Base-by-base conservation (phyloP, 2,329 filamentous ascomycete species). In the Ceratocystis cacaofunesta region DNA sequence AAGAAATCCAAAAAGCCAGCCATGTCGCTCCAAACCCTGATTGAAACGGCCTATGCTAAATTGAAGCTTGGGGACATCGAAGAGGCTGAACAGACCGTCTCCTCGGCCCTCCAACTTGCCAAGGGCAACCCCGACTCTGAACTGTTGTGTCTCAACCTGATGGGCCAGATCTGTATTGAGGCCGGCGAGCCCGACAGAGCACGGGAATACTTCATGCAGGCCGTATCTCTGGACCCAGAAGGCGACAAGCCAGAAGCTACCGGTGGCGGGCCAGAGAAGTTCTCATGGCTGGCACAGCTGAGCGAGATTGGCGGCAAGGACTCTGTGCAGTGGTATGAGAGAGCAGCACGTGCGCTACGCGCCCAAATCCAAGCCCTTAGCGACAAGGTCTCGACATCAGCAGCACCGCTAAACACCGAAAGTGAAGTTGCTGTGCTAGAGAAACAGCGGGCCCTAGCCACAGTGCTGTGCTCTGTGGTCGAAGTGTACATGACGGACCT, bases 401-500 rank as follows among this genome's bases (percentile, higher is more conserved):
- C 58, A 61, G 25, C 60, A 15, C 5, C 60, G 3, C 10, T 12
- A 25, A 50, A 32, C 19, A 60, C 55, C 19, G 80, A 79, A 50
- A 66, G 74, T 15, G 74, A 78, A 72, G 71, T 71, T 22, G 69
- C 77, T 28, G 71, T 85, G 50, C 82, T 86, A 32, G 89, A 83
- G 75, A 89, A 90, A 78, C 87, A 87, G 74, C 80, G 81, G 69
- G 94, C 94, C 75, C 80, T 97, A 44, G 90, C 91, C 1, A 90
- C 90, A 70, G 90, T 92, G n/a, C 81, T 99, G 44, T 99, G 95
- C 75, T 90, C 89, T 32, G 90, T 97, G 68, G 86, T 90, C 5
- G 94, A 99, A 77, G 90, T 99, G 62, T 99, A 96, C 79, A 99
- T 99, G 94, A 99, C 94, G 10, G 94, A 99, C 77, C 78, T 97